These are phyloP conservation scores for Ceratopteris richardii DNA, from an alignment of 75 land plant species.

Conservation along the genomic window DNA sequence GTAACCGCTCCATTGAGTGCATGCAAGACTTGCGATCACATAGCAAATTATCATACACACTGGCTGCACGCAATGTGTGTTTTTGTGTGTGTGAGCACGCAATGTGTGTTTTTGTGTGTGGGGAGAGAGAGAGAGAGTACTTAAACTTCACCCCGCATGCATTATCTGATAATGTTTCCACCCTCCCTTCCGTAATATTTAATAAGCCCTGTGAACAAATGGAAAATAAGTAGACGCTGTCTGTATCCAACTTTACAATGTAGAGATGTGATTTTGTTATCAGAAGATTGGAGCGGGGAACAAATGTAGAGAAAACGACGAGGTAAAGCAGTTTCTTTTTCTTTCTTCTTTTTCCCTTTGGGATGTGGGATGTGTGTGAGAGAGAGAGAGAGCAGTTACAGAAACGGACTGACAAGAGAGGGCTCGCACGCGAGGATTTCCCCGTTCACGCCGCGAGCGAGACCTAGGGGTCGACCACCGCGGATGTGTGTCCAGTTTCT, in stretches of 20 bases:
- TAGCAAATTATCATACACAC: not conserved
- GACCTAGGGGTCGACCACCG: conserved; percentile 34
- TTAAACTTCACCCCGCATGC: conserved; percentile 43
- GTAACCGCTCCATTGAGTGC: not conserved
- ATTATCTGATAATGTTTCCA: conserved; percentile 30
- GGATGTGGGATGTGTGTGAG: too few species aligned
- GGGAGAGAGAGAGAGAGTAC: conserved; percentile 15
- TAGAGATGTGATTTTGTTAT: too few species aligned
- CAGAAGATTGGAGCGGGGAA: too few species aligned
- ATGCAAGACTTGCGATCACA: too few species aligned
- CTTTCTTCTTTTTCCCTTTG: too few species aligned
- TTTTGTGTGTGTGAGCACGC: not conserved
- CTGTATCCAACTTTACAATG: too few species aligned
- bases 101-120: not conserved
- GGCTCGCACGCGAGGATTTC: conserved; percentile 54
- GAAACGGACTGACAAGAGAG: conserved; percentile 17
- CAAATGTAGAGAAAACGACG: too few species aligned
- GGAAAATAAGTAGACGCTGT: too few species aligned
- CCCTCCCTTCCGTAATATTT: conserved; percentile 36
- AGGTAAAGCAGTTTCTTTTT: too few species aligned
- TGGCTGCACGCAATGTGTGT: not conserved
- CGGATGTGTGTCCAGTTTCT: conserved; percentile 39
- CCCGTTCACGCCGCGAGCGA: conserved; percentile 27
- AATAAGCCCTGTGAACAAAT: conserved; percentile 42
- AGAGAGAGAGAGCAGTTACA: too few species aligned